Base-by-base conservation (phyloP, 352 stramenopile species). In the Phytophthora pluvialis region DNA sequence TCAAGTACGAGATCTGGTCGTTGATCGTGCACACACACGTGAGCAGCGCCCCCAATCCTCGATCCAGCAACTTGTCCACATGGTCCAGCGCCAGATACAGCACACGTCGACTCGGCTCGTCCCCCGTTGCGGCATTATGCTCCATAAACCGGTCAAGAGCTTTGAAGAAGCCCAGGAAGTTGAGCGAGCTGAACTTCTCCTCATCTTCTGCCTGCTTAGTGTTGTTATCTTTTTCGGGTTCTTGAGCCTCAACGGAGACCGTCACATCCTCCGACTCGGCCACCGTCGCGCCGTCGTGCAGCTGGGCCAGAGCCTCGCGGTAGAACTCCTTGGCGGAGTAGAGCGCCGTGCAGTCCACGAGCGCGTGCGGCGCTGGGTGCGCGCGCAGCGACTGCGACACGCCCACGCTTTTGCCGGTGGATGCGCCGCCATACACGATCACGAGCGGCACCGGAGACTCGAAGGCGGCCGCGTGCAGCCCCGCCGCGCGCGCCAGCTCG, bases 261-360 rank as follows among this genome's bases (percentile, higher is more conserved):
- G n/a, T 61, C 15, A 72, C 54, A 1, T 51, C 62, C 11, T 67
- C 50, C 1, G 32, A 5, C 5, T 60, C 39, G 32, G 50, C 47
- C 2, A 40, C 39, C 48, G 52, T 47, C 42, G 53, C 33, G 38
- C 64, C 58, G n/a, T 67, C 60, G 50, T 84, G 62, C 40, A 95
- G 55, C 53, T 93, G 84, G 2, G 74, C 77, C 18, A 95, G 62
- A 40, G 86, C 76, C 51, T 95, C 86, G 33, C 80, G 77, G 54
- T 90, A 95, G 46, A 95, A 77, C 53, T 88, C 80, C 51, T 81
- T 78, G 49, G 75, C 76, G 15, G 73, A 77, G 64, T 86, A 90
- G 7, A 93, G 64, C 28, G 71, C 83, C 8, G 80, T 90, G 63
- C 84, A 91, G 66, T 95, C 83, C 25, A 95, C 74, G 42, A 91